phyloP scores from a whole-genome alignment of 768 basidiomycete species.

The Mycena floridula region DNA sequence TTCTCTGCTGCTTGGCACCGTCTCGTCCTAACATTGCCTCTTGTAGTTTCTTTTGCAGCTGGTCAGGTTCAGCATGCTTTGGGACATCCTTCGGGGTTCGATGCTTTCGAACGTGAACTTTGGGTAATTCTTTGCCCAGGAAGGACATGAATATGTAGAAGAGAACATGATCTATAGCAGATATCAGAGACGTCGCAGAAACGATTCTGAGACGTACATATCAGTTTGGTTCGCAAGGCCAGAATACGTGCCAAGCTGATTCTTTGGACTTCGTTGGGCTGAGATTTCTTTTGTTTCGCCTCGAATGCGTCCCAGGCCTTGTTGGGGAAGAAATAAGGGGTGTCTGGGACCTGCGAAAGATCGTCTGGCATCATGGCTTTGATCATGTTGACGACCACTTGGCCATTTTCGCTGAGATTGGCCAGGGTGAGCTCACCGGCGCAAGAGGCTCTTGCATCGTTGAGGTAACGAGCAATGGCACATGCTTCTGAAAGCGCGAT shows the following conservation, averaged over 20 bases:
- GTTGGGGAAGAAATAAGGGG: conserved; percentile 8
- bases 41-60: background rate
- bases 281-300: background rate
- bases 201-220: conserved; percentile 3
- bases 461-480: conserved; percentile 8
- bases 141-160: conserved; percentile 1
- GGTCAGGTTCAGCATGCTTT: background rate
- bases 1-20: conserved; percentile 4
- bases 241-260: conserved; percentile 6
- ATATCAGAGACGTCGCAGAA: background rate
- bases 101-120: conserved; percentile 2
- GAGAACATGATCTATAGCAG: conserved; percentile 3
- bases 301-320: conserved; percentile 7
- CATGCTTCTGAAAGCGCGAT: conserved; percentile 7
- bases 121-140: conserved; percentile 2
- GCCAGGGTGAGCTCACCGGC: conserved; percentile 4
- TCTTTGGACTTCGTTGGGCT: conserved; percentile 5
- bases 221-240: conserved; percentile 10
- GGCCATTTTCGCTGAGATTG: conserved; percentile 1
- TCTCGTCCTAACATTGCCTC: conserved; percentile 1
- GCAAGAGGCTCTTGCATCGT: conserved; percentile 10
- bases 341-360: conserved; percentile 5
- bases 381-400: conserved; percentile 4
- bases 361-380: conserved; percentile 4
- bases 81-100: background rate